A percentile compares a stretch with the other conserved stretches of the same genome.
These are phyloP conservation scores for Cryptococcus sp. DNA, from an alignment of 1,284 basidiomycete genomes.

Conservation along the genomic window DNA sequence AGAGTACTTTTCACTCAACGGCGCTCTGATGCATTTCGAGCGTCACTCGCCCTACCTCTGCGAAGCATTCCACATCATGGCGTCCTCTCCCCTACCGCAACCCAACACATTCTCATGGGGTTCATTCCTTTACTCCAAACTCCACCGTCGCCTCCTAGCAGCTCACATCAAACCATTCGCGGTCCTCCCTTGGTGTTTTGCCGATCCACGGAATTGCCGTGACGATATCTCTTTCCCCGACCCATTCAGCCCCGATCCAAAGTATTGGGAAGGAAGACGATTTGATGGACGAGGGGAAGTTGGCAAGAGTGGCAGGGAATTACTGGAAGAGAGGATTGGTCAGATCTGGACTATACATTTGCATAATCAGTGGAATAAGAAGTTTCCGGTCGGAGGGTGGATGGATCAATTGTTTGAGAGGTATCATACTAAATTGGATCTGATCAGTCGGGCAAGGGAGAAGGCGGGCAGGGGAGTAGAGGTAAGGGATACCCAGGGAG, in stretches of 20 bases:
- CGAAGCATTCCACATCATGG: slow-evolving; percentile 88
- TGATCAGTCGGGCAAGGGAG: slow-evolving; percentile 1
- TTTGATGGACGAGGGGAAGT: slow-evolving; percentile 60
- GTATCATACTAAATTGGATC: slow-evolving; percentile 53
- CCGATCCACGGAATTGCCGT: slow-evolving; percentile 81
- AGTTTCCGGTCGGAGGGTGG: slow-evolving; percentile 72
- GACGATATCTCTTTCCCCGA: slow-evolving; percentile 85
- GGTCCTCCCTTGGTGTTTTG: slow-evolving; percentile 87
- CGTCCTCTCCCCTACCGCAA: slow-evolving; percentile 64
- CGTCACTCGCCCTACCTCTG: slow-evolving; percentile 86
- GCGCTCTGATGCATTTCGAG: slow-evolving; percentile 86
- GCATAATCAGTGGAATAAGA: slow-evolving; percentile 88
- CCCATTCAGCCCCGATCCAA: slow-evolving; percentile 67
- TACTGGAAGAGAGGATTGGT: slow-evolving; percentile 60
- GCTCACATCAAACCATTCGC: slow-evolving; percentile 73
- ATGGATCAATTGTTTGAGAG: slow-evolving; percentile 65
- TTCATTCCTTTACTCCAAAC: slow-evolving; percentile 76
- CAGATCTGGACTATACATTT: slow-evolving; percentile 81
- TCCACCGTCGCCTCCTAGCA: slow-evolving; percentile 75
- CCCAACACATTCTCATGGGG: slow-evolving; percentile 87
- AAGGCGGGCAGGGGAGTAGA: too few species aligned
- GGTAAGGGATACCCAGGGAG: too few species aligned
- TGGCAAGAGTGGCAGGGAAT: slow-evolving; percentile 24
- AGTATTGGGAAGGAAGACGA: slow-evolving; percentile 57
- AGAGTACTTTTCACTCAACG: slow-evolving; percentile 78